Evolutionary conservation across 2,329 filamentous ascomycete genomes (phyloP).

Genomic region (Sclerotiophoma versabilis): DNA sequence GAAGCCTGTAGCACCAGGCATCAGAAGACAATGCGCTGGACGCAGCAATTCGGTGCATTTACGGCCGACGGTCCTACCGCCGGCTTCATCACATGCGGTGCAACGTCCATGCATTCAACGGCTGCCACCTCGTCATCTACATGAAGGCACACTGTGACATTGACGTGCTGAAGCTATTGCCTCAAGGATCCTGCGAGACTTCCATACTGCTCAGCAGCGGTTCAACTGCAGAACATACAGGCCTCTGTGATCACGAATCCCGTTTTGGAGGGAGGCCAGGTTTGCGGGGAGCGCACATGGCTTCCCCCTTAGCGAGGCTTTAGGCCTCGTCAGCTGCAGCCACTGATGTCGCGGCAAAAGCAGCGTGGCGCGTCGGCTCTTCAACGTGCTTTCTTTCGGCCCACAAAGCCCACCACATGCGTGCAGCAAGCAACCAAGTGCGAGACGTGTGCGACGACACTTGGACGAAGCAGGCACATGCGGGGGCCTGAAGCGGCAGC

Average conservation of each 20-base stretch:
- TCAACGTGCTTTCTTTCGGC: neutral
- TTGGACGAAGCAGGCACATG: neutral
- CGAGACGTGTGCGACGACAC: slow-evolving; percentile 5
- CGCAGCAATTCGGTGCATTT: neutral
- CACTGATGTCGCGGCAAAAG: slow-evolving; percentile 1
- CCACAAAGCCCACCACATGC: neutral
- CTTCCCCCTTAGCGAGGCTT: slow-evolving; percentile 5
- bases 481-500: neutral
- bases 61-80: neutral
- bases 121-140: neutral
- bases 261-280: neutral
- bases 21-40: neutral
- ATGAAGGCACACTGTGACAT: neutral
- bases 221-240: no score
- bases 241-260: neutral
- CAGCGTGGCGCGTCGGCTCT: slow-evolving; percentile 1
- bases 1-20: neutral
- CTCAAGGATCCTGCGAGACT: no score
- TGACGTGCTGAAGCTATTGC: neutral
- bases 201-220: no score
- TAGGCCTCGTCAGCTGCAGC: slow-evolving; percentile 4
- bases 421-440: neutral
- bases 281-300: slow-evolving; percentile 16
- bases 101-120: neutral
- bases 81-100: neutral